phyloP scores from a whole-genome alignment of 2,329 filamentous ascomycete species.

The Elsinoe ampelina region DNA sequence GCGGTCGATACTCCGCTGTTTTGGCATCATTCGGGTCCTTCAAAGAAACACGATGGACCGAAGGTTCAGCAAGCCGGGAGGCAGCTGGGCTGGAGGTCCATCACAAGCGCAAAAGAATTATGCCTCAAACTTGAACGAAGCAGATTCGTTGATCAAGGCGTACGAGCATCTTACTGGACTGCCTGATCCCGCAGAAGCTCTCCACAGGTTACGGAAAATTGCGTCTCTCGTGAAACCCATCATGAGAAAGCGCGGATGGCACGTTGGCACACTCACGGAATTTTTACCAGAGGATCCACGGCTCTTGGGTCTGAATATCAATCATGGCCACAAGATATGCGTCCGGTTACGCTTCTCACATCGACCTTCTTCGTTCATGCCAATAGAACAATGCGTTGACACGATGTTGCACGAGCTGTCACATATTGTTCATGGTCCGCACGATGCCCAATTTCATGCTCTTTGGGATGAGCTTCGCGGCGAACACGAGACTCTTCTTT shows the following conservation, averaged over 20 bases:
- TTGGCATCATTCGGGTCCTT: neutral
- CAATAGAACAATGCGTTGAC: slow-evolving; percentile 70
- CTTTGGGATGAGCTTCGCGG: slow-evolving; percentile 85
- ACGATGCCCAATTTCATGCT: slow-evolving; percentile 72
- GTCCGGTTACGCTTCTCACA: slow-evolving; percentile 68
- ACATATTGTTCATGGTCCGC: slow-evolving; percentile 78
- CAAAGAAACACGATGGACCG: slow-evolving; percentile 8
- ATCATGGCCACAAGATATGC: slow-evolving; percentile 68
- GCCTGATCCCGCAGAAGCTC: slow-evolving; percentile 36
- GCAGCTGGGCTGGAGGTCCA: slow-evolving; percentile 21
- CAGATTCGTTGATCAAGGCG: slow-evolving; percentile 40
- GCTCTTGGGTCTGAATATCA: slow-evolving; percentile 73
- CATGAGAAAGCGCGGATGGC: slow-evolving; percentile 80
- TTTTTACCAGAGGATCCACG: slow-evolving; percentile 70
- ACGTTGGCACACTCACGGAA: slow-evolving; percentile 67
- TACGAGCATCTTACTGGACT: slow-evolving; percentile 42
- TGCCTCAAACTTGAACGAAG: slow-evolving; percentile 33
- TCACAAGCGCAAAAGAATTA: slow-evolving; percentile 26
- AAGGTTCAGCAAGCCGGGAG: slow-evolving; percentile 13
- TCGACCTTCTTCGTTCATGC: slow-evolving; percentile 68
- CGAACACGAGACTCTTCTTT: slow-evolving; percentile 65
- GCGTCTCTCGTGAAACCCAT: slow-evolving; percentile 89
- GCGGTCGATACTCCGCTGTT: neutral
- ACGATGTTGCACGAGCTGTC: slow-evolving; percentile 90
- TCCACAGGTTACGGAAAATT: slow-evolving; percentile 61